A percentile compares a stretch with the other conserved stretches of the same genome.
phyloP scores from a whole-genome alignment of 2,329 filamentous ascomycete species.

The Cercospora brassicicola region DNA sequence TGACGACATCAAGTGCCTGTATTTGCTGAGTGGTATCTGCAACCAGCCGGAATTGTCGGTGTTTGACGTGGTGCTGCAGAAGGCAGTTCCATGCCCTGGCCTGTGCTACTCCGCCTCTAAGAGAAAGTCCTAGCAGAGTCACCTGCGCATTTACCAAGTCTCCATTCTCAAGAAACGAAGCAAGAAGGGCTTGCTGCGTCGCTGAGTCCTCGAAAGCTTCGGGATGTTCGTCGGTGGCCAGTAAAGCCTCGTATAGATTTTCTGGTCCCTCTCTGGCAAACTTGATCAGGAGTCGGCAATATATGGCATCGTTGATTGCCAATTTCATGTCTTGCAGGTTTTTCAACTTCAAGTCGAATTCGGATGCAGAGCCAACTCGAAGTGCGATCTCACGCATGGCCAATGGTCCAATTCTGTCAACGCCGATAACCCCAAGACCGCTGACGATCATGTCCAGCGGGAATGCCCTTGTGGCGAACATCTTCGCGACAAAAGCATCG shows the following conservation, averaged over 20 bases:
- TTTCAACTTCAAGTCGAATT: slow-evolving; percentile 60
- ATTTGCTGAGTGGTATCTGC: slow-evolving; percentile 52
- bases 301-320: slow-evolving; percentile 61
- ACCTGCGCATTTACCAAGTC: slow-evolving; percentile 57
- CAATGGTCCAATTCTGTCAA: slow-evolving; percentile 70
- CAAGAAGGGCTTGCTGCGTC: slow-evolving; percentile 57
- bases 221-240: slow-evolving; percentile 64
- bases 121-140: slow-evolving; percentile 56
- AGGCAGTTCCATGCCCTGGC: slow-evolving; percentile 50
- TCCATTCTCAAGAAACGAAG: slow-evolving; percentile 51
- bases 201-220: slow-evolving; percentile 59
- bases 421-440: slow-evolving; percentile 67
- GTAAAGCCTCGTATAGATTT: slow-evolving; percentile 52
- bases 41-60: slow-evolving; percentile 32
- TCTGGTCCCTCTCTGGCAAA: slow-evolving; percentile 61
- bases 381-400: slow-evolving; percentile 76
- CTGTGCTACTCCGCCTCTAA: slow-evolving; percentile 37
- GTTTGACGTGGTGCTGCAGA: slow-evolving; percentile 44
- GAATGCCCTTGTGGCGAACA: slow-evolving; percentile 77
- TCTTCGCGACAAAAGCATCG: slow-evolving; percentile 72
- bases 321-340: slow-evolving; percentile 65
- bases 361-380: slow-evolving; percentile 58
- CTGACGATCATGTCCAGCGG: slow-evolving; percentile 70
- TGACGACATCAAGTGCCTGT: slow-evolving; percentile 45
- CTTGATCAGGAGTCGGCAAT: slow-evolving; percentile 63